Evolutionary conservation across 495 filamentous ascomycete genomes (phyloP), one percentile per base, ranked within the genome.

Genomic region (Pyronema domesticum): DNA sequence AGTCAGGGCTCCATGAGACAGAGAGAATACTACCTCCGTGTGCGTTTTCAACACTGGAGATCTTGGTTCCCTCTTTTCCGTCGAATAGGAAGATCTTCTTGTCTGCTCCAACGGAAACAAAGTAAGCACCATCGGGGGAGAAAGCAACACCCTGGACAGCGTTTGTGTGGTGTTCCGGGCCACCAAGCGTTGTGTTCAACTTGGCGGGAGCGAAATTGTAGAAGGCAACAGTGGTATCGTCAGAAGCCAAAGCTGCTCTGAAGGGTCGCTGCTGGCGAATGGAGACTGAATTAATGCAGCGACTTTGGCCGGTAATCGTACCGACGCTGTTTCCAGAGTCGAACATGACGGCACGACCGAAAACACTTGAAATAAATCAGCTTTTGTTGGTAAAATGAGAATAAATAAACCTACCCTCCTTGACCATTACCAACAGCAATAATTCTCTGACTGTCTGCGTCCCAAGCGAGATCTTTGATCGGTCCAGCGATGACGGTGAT

Each of bases 381-480:
- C 47, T 13, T 34, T 39, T 46, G 11, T 36, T 35, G 23, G 18
- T 33, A 34, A 42, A 23, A 1, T 11, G 14, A 37, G 49, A 5
- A n/a, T 37, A 14, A 10, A 37, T 4, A 17, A n/a, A 51, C 34
- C 44, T 63, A 63, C 85, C 78, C 68, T 96, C 87, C 65, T 89
- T 89, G 23, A 13, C 91, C 91, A 55, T 95, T 82, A 18, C 91
- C 91, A 15, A 96, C 93, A 8, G 89, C 93, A 57, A 95, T 94
- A 50, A 98, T 84, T 19, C 91, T 82, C 71, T 95, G 88, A 48
- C 83, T 89, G 68, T 98, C 91, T 46, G 89, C 93, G 67, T 96
- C 91, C 89, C 91, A 98, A 9, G 89, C 87, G 47, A 98, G 73
- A 65, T 96, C 91, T 66, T 91, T 91, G 67, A 98, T 94, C 46